Conservation (phyloP, 1,139 yeast genomes). For the Cylindricascospora bacillispora region DNA sequence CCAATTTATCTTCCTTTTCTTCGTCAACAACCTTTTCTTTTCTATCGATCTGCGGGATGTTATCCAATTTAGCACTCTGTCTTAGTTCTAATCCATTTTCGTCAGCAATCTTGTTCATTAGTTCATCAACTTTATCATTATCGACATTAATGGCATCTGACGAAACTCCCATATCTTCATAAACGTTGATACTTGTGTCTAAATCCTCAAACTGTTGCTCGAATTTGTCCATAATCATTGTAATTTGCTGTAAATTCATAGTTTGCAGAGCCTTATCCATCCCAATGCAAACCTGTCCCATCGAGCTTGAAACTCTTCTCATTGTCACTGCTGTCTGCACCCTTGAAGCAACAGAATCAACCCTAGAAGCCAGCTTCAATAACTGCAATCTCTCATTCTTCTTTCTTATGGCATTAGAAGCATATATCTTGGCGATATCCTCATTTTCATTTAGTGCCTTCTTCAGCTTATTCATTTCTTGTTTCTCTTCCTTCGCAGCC, state of each 20-base stretch:
- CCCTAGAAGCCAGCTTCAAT: conserved; percentile 71
- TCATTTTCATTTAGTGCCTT: conserved; percentile 47
- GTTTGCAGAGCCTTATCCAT: conserved; percentile 95
- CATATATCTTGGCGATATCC: conserved; percentile 89
- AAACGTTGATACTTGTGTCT: conserved; percentile 87
- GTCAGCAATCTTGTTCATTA: conserved; percentile 91
- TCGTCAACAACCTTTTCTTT: conserved; percentile 36
- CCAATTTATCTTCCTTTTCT: conserved; percentile 76
- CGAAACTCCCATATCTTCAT: conserved; percentile 79
- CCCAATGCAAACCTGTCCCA: conserved; percentile 85
- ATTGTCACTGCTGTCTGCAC: conserved; percentile 97
- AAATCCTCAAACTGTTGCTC: conserved; percentile 93
- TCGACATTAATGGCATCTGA: conserved; percentile 71
- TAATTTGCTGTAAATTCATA: conserved; percentile 87
- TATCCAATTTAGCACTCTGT: conserved; percentile 50
- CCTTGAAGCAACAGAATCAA: conserved; percentile 91
- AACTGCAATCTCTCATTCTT: conserved; percentile 76
- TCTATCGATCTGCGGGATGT: conserved; percentile 30
- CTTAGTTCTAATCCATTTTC: conserved; percentile 93
- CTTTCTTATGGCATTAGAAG: conserved; percentile 91
- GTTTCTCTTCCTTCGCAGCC: conserved; percentile 81
- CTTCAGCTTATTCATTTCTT: conserved; percentile 80
- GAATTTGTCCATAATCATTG: conserved; percentile 93
- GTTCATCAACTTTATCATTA: conserved; percentile 86
- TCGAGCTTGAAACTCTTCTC: conserved; percentile 87